A percentile compares a stretch with the other conserved stretches of the same genome.
phyloP scores from a whole-genome alignment of 2,329 filamentous ascomycete genomes.

The Stemphylium vesicarium region DNA sequence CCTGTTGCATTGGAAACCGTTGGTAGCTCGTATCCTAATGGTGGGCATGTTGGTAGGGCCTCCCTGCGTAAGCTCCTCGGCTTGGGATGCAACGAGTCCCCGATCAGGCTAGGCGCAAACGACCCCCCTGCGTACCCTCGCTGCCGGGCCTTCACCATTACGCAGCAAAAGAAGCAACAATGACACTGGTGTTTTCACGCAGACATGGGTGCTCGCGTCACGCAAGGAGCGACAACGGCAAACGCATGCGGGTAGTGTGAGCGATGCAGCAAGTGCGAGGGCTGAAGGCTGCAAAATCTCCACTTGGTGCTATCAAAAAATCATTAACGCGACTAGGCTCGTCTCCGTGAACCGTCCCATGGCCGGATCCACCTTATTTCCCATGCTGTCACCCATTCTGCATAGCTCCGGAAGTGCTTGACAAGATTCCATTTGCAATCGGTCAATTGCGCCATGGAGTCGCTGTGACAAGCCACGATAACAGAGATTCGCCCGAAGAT shows the following conservation, averaged over 20 bases:
- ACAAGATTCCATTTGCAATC: constrained; percentile 19
- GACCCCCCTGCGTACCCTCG: background rate
- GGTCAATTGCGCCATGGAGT: constrained; percentile 6
- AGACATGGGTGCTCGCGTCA: constrained; percentile 1
- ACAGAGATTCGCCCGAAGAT: constrained; percentile 12
- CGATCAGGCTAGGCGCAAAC: background rate
- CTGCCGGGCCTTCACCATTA: background rate
- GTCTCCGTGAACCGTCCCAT: constrained; percentile 9
- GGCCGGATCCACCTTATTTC: constrained; percentile 10
- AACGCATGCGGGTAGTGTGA: constrained; percentile 9
- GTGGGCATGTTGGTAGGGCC: background rate
- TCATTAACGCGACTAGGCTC: constrained; percentile 15
- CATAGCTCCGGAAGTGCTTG: background rate
- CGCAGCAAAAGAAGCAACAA: background rate
- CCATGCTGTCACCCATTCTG: background rate
- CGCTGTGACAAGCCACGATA: constrained; percentile 10
- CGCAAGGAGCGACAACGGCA: constrained; percentile 4
- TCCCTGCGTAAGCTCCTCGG: background rate
- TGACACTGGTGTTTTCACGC: background rate
- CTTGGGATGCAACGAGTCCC: background rate
- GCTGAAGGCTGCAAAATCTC: constrained; percentile 3
- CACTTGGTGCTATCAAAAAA: constrained; percentile 12
- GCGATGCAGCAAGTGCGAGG: constrained; percentile 2
- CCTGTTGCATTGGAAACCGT: constrained; percentile 1
- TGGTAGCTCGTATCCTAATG: background rate